Conservation (phyloP, 345 rosid genomes). For the Salix udensis region DNA sequence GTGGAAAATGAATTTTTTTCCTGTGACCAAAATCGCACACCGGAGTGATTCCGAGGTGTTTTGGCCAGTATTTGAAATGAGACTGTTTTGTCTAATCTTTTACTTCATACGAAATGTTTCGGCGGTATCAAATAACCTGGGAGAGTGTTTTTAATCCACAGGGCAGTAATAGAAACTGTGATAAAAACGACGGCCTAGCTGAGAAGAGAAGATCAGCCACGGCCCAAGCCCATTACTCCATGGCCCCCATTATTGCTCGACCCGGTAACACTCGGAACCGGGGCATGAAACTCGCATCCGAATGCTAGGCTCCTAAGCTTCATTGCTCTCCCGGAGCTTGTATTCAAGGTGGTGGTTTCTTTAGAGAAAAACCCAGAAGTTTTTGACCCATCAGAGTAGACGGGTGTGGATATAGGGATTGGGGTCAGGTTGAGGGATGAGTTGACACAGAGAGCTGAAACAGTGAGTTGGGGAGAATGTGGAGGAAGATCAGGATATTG, state of each 20-base stretch:
- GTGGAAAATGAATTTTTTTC: too few species aligned
- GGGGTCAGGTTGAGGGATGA: conserved; percentile 52
- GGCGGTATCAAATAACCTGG: too few species aligned
- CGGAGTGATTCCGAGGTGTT: too few species aligned
- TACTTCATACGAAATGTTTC: too few species aligned
- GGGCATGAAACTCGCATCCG: conserved; percentile 76
- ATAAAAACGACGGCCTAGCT: conserved; percentile 71
- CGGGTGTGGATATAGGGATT: conserved; percentile 52
- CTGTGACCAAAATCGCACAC: too few species aligned
- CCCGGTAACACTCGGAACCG: conserved; percentile 69
- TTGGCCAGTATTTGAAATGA: too few species aligned
- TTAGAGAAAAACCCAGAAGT: conserved; percentile 63
- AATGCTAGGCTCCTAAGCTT: conserved; percentile 44
- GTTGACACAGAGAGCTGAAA: conserved; percentile 45
- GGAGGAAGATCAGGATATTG: conserved; percentile 66
- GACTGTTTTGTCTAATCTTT: too few species aligned
- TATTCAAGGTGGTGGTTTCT: conserved; percentile 57
- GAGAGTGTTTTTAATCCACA: conserved; percentile 53
- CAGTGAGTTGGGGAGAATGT: conserved; percentile 73
- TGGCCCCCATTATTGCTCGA: conserved; percentile 65
- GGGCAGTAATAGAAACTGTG: conserved; percentile 79
- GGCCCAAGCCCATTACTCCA: conserved; percentile 91
- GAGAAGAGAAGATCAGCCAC: conserved; percentile 72
- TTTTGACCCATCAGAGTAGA: conserved; percentile 64
- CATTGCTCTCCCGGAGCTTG: conserved; percentile 43